Conservation (phyloP, 345 rosid genomes). For the Viola odorata region DNA sequence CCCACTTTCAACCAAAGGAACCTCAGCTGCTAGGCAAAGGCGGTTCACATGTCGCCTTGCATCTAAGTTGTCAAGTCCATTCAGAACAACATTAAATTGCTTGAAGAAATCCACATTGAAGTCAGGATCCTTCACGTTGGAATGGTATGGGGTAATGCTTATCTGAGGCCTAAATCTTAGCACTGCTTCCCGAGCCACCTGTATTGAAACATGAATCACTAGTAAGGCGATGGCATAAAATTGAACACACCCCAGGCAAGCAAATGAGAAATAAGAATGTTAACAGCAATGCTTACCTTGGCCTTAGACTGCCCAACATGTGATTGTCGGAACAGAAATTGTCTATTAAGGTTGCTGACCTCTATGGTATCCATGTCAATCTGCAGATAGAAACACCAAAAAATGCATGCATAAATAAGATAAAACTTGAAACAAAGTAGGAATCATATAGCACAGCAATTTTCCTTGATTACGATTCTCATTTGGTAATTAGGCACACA, state of each 20-base stretch:
- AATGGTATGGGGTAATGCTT: conserved; percentile 78
- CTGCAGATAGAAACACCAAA: conserved; percentile 35
- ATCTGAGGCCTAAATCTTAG: conserved; percentile 86
- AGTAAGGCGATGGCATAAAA: not conserved
- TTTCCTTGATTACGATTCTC: too few species aligned
- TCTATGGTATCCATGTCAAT: conserved; percentile 99
- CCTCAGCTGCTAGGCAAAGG: conserved; percentile 93
- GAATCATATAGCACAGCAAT: not conserved
- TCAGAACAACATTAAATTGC: conserved; percentile 88
- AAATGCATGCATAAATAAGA: not conserved
- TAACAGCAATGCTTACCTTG: conserved; percentile 40
- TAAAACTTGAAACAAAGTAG: not conserved
- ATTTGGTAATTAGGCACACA: too few species aligned
- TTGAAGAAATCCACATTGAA: conserved; percentile 90
- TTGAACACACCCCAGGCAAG: not conserved
- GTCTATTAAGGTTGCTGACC: conserved; percentile 98
- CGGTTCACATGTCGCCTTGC: conserved; percentile 98
- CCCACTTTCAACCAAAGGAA: conserved; percentile 98
- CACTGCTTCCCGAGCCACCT: conserved; percentile 98
- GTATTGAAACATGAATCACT: conserved; percentile 15
- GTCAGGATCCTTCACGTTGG: conserved; percentile 74
- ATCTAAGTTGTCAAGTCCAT: conserved; percentile 95
- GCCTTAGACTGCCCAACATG: conserved; percentile 99
- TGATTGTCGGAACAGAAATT: conserved; percentile 79
- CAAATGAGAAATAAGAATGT: not conserved